A percentile compares a stretch with the other conserved stretches of the same genome.
phyloP scores from a whole-genome alignment of 805 yeast species.

The Candida orba region DNA sequence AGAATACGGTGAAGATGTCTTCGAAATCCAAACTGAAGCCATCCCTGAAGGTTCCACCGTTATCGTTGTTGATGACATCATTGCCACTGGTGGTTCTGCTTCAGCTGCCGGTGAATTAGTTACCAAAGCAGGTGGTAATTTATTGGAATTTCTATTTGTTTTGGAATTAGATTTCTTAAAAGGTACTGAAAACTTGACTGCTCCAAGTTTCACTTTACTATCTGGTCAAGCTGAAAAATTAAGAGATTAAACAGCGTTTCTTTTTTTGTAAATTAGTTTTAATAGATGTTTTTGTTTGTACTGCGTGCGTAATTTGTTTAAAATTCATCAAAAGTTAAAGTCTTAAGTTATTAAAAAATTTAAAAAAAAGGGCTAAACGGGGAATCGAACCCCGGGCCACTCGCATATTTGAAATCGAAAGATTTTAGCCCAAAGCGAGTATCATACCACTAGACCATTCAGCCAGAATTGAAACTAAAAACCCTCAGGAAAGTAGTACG shows the following conservation, averaged over 20 bases:
- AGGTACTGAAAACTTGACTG: conserved; percentile 81
- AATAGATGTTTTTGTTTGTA: too few species aligned
- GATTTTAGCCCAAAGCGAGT: conserved; percentile 18
- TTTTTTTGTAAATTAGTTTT: too few species aligned
- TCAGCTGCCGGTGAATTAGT: conserved; percentile 87
- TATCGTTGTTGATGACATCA: conserved; percentile 87
- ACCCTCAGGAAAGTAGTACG: too few species aligned
- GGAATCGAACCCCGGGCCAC: conserved; percentile 30
- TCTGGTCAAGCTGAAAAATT: conserved; percentile 66
- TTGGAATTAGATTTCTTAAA: conserved; percentile 93
- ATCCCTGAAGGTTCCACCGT: conserved; percentile 77
- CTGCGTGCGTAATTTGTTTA: too few species aligned
- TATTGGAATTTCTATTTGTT: conserved; percentile 78
- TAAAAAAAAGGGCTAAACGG: conserved; percentile 27
- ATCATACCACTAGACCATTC: conserved; percentile 23
- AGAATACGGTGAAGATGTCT: conserved; percentile 88
- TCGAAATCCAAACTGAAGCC: conserved; percentile 81
- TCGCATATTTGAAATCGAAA: conserved; percentile 18
- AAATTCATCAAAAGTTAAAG: too few species aligned
- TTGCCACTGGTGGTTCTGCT: conserved; percentile 98
- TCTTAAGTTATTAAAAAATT: too few species aligned
- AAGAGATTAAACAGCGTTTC: conserved; percentile 12
- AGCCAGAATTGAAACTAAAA: too few species aligned
- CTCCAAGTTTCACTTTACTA: conserved; percentile 85
- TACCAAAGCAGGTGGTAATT: conserved; percentile 54